Percentiles rank a stretch among this genome's conserved stretches.
phyloP scores from a whole-genome alignment of 1,284 basidiomycete species.

The Cryptococcus sp. region DNA sequence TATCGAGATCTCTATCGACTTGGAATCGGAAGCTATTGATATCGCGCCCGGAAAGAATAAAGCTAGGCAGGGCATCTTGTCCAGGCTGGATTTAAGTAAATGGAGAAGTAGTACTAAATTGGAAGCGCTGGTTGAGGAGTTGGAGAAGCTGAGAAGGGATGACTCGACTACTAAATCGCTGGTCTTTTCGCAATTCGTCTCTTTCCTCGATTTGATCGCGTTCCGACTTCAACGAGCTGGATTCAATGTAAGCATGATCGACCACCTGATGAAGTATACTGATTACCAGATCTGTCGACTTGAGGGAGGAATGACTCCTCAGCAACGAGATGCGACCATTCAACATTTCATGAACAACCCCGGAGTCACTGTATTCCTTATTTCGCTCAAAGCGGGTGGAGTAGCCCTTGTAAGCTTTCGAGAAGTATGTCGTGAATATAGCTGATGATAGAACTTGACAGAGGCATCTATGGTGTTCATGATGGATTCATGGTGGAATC shows the following conservation, averaged over 20 bases:
- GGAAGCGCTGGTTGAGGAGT: conserved; percentile 92
- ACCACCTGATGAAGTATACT: not conserved
- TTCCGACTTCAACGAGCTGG: conserved; percentile 88
- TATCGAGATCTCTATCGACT: conserved; percentile 85
- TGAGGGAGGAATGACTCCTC: conserved; percentile 95
- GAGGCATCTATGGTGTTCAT: conserved; percentile 87
- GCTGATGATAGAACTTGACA: conserved; percentile 65
- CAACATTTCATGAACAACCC: conserved; percentile 94
- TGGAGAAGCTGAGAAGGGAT: conserved; percentile 73
- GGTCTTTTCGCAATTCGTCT: conserved; percentile 58
- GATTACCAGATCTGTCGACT: conserved; percentile 75
- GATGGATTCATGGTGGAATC: conserved; percentile 66
- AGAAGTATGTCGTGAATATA: too few species aligned
- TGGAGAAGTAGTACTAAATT: conserved; percentile 97
- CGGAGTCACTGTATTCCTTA: conserved; percentile 92
- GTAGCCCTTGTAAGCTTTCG: conserved; percentile 57
- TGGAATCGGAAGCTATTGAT: conserved; percentile 89
- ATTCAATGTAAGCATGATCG: conserved; percentile 59
- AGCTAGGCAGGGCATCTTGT: conserved; percentile 85
- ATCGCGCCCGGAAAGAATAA: conserved; percentile 57
- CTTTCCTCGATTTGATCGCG: conserved; percentile 70
- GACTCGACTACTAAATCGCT: conserved; percentile 94
- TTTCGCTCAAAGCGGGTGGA: conserved; percentile 90
- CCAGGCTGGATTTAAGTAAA: conserved; percentile 76
- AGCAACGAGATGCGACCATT: conserved; percentile 91